These are phyloP conservation scores for Talaromyces nanjingensis DNA, from an alignment of 495 filamentous ascomycete species.

Conservation along the genomic window DNA sequence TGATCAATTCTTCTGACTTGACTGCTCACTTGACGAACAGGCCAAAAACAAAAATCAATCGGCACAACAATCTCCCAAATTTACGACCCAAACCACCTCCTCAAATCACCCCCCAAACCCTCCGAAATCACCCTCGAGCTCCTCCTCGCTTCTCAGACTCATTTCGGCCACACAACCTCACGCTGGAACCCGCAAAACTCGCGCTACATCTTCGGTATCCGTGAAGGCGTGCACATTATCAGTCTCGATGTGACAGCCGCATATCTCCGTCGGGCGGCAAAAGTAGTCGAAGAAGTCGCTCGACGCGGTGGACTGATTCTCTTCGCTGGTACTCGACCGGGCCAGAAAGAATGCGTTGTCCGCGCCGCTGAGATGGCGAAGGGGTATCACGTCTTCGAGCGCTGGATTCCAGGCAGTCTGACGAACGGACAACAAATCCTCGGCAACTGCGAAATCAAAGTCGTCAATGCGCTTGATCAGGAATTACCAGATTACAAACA, in stretches of 20 bases:
- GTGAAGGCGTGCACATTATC: constrained; percentile 90
- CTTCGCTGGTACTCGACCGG: constrained; percentile 80
- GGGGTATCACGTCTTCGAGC: constrained; percentile 85
- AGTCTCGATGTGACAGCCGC: constrained; percentile 79
- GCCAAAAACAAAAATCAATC: constrained; percentile 23
- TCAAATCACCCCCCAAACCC: constrained; percentile 65
- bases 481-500: constrained; percentile 57
- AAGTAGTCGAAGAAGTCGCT: constrained; percentile 80
- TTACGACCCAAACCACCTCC: constrained; percentile 61
- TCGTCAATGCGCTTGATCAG: constrained; percentile 64
- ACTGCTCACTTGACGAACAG: constrained; percentile 17
- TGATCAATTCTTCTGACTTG: too few species aligned
- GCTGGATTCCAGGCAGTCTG: constrained; percentile 87
- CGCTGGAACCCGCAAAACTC: constrained; percentile 95
- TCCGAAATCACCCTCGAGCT: constrained; percentile 83
- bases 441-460: constrained; percentile 52
- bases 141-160: constrained; percentile 81
- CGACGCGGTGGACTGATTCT: constrained; percentile 78
- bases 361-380: constrained; percentile 68
- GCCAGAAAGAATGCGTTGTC: constrained; percentile 72
- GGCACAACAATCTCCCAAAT: constrained; percentile 21
- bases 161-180: constrained; percentile 87
- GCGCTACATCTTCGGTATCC: constrained; percentile 89
- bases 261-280: constrained; percentile 81
- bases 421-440: constrained; percentile 92